Percentiles rank a stretch among this genome's conserved stretches.
phyloP scores from a whole-genome alignment of 1,139 yeast species.

The Pneumocystis wakefieldiae region DNA sequence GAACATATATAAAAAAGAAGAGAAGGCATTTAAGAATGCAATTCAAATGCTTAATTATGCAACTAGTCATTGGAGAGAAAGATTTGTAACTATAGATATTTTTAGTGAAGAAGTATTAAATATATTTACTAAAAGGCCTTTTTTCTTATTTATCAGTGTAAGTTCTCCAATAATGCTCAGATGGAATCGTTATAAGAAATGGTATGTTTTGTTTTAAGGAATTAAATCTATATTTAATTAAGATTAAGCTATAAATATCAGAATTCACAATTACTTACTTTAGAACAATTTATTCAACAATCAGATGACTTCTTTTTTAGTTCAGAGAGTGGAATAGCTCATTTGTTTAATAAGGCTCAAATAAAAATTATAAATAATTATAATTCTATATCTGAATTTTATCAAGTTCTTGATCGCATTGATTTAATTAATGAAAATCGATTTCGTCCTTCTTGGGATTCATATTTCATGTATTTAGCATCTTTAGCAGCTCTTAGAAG shows the following conservation, averaged over 20 bases:
- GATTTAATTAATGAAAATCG: conserved; percentile 45
- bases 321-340: conserved; percentile 28
- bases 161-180: conserved; percentile 59
- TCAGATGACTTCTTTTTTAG: conserved; percentile 36
- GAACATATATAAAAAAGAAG: neutral
- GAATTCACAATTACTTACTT: conserved; percentile 2
- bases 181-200: conserved; percentile 31
- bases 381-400: conserved; percentile 33
- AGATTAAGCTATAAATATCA: neutral
- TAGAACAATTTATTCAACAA: conserved; percentile 30
- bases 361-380: conserved; percentile 50
- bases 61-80: conserved; percentile 52
- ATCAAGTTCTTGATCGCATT: conserved; percentile 38
- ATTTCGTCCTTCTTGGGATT: conserved; percentile 88
- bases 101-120: conserved; percentile 32
- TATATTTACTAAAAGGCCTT: conserved; percentile 56
- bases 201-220: conserved; percentile 2
- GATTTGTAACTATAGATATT: conserved; percentile 47
- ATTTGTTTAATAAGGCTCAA: conserved; percentile 41
- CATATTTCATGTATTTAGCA: conserved; percentile 85
- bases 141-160: conserved; percentile 63
- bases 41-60: conserved; percentile 41
- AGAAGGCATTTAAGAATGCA: neutral
- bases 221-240: neutral
- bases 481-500: conserved; percentile 83